Percentiles rank a stretch among this genome's conserved stretches.
phyloP scores from a whole-genome alignment of 2,329 filamentous ascomycete species.

The Amauroascus niger region DNA sequence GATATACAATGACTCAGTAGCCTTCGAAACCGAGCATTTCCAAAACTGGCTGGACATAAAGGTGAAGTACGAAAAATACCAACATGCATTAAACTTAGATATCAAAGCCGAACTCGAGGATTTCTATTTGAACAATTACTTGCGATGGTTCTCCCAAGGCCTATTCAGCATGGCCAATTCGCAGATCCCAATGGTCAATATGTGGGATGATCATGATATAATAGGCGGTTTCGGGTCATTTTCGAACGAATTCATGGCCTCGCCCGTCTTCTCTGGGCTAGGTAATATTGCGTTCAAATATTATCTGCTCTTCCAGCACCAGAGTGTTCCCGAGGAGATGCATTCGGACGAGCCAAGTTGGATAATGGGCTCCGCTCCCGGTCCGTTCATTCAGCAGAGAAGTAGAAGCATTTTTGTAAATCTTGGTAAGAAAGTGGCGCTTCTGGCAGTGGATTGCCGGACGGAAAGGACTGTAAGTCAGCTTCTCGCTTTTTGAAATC shows the following conservation, averaged over 20 bases:
- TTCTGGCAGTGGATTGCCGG: constrained; percentile 81
- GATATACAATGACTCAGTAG: constrained; percentile 85
- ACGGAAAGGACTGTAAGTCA: constrained; percentile 64
- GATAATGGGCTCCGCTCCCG: constrained; percentile 67
- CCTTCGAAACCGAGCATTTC: constrained; percentile 65
- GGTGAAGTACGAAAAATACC: constrained; percentile 69
- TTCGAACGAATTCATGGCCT: constrained; percentile 80
- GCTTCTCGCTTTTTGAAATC: background rate
- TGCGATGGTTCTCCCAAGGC: constrained; percentile 93
- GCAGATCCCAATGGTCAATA: constrained; percentile 97
- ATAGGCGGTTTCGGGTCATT: constrained; percentile 92
- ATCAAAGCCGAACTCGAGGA: constrained; percentile 81
- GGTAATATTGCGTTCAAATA: constrained; percentile 95
- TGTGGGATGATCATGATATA: constrained; percentile 92
- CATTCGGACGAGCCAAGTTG: constrained; percentile 81
- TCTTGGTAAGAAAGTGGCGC: constrained; percentile 65
- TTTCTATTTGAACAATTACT: constrained; percentile 82
- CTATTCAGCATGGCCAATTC: constrained; percentile 85
- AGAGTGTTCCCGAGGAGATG: constrained; percentile 72
- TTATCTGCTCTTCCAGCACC: constrained; percentile 97
- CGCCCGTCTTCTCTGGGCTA: constrained; percentile 78
- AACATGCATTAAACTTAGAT: constrained; percentile 63
- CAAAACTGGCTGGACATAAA: constrained; percentile 74
- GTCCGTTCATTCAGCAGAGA: constrained; percentile 80
- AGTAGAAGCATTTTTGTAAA: constrained; percentile 81